Evolutionary conservation across 768 basidiomycete genomes (phyloP).

Genomic region (Udeniomyces megalosporus): DNA sequence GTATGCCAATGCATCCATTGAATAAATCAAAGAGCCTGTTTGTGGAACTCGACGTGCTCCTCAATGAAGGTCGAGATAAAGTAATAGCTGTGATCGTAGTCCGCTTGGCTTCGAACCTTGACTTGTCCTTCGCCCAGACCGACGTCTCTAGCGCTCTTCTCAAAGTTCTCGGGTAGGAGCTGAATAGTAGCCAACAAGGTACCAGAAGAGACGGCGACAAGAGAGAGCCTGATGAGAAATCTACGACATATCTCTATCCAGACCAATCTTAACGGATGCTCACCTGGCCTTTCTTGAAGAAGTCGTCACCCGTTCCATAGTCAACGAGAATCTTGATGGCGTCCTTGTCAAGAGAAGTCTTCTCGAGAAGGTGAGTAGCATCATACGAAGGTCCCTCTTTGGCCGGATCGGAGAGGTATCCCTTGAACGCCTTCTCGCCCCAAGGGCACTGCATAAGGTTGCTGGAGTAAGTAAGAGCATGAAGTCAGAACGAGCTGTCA

Average conservation of each 20-base stretch:
- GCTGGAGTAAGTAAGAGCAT: conserved; percentile 23
- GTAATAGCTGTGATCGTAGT: conserved; percentile 74
- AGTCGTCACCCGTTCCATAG: conserved; percentile 52
- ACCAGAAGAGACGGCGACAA: too few relatives aligned
- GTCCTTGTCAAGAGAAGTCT: conserved; percentile 34
- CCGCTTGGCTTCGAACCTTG: conserved; percentile 58
- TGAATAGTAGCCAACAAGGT: neutral
- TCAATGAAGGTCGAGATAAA: conserved; percentile 73
- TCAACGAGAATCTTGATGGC: conserved; percentile 70
- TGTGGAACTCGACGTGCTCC: conserved; percentile 62
- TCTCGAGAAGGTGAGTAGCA: conserved; percentile 63
- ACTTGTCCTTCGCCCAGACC: conserved; percentile 63
- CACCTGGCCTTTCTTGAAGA: conserved; percentile 71
- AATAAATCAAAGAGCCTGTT: too few relatives aligned
- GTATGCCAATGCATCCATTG: too few relatives aligned
- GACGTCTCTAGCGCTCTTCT: conserved; percentile 54
- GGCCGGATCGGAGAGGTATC: conserved; percentile 56
- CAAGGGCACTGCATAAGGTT: conserved; percentile 78
- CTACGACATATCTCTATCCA: too few relatives aligned
- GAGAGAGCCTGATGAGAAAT: too few relatives aligned
- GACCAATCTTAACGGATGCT: conserved; percentile 17
- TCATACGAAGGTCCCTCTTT: conserved; percentile 70
- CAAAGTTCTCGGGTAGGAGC: conserved; percentile 62
- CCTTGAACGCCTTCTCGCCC: conserved; percentile 80
- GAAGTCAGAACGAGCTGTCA: neutral